Base-by-base conservation (phyloP, 2,329 filamentous ascomycete genomes). In the Amauroascus verrucosus region DNA sequence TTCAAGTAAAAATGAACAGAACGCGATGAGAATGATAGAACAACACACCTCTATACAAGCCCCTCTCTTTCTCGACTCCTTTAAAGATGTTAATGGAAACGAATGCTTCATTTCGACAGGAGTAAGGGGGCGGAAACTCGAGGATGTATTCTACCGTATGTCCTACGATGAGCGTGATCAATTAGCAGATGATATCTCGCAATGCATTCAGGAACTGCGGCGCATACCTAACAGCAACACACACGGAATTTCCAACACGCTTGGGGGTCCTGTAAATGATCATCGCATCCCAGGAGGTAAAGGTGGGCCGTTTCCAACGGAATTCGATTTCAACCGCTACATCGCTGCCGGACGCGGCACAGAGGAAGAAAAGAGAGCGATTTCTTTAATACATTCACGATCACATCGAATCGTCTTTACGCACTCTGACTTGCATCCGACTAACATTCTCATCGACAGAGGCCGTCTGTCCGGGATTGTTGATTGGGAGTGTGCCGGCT, bases 401-500 rank as follows among this genome's bases (percentile, higher is more conserved):
- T 30, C 35, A 3, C 45, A 56, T 47, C 22, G 45, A 18, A 33
- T 49, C 20, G 38, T 33, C 22, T 56, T 58, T 18, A 49, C 54
- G 9, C 54, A 58, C 43, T 48, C 46, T 6, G 51, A 54, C 32
- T 24, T 56, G 8, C 45, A 54, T 38, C 38, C 32, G 4, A 20
- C 20, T 11, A 58, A 57, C 33, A 49, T 57, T 8, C 33, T 51
- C 26, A 38, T 57, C 6, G 9, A 44, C 11, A 2, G 24, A 3
- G 56, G 56, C 13, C 45, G 48, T 20, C 40, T 57, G 6, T 28
- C 30, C 16, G 56, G 53, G 14, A 48, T 57, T 20, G 38, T 57
- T 26, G 53, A 55, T 13, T 57, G 53, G 49, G 53, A 57, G 46
- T 40, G 33, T 43, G 49, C 54, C 30, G 54, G 54, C 8, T 57